phyloP scores from a whole-genome alignment of 1,284 basidiomycete species.

The Cystobasidium pallidum region DNA sequence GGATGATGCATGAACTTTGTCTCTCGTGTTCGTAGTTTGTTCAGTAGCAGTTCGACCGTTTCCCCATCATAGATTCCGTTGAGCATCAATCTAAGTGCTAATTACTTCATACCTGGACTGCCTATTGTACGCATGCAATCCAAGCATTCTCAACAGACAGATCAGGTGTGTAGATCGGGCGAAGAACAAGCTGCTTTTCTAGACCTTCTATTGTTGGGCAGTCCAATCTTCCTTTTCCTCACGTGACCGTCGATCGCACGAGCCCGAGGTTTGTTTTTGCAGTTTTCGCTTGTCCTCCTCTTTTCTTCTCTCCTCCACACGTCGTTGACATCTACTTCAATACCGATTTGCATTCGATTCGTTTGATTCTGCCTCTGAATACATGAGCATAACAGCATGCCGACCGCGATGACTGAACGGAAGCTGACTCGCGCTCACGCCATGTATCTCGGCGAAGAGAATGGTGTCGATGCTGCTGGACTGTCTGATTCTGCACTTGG shows the following conservation, averaged over 20 bases:
- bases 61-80: too few relatives aligned
- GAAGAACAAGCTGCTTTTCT: too few relatives aligned
- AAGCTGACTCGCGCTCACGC: slow-evolving; percentile 31
- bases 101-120: too few relatives aligned
- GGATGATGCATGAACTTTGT: slow-evolving; percentile 11
- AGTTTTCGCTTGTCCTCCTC: not conserved
- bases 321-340: too few relatives aligned
- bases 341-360: not conserved
- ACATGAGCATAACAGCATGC: slow-evolving; percentile 1
- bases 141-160: too few relatives aligned
- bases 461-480: not conserved
- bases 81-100: too few relatives aligned
- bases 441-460: slow-evolving; percentile 24
- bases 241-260: not conserved
- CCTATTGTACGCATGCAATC: too few relatives aligned
- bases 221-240: too few relatives aligned
- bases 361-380: not conserved
- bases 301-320: not conserved
- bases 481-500: not conserved
- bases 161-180: too few relatives aligned
- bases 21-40: not conserved
- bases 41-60: too few relatives aligned
- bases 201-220: too few relatives aligned
- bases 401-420: slow-evolving; percentile 12
- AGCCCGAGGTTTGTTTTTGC: not conserved